Evolutionary conservation across 108 stramenopile genomes (phyloP).

Genomic region (Mayamaea pseudoterrestris): DNA sequence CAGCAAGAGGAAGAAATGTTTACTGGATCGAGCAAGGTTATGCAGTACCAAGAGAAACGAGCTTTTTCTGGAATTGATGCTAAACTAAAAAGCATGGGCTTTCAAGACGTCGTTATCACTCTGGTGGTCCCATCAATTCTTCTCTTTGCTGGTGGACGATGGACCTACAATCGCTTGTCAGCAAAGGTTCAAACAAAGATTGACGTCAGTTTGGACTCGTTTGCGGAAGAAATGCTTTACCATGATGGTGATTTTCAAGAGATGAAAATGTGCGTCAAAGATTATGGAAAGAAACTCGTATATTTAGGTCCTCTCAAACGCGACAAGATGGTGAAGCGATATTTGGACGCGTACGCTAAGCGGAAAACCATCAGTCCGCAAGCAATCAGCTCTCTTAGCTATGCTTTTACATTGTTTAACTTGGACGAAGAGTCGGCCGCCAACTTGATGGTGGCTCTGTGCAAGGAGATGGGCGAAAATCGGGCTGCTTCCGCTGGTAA

Average conservation of each 20-base stretch:
- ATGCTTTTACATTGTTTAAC: constrained; percentile 57
- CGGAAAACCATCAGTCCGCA: constrained; percentile 55
- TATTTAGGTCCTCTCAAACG: constrained; percentile 35
- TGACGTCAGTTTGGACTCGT: constrained; percentile 29
- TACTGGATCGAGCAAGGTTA: too few relatives aligned
- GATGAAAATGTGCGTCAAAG: constrained; percentile 52
- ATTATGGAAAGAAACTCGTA: constrained; percentile 56
- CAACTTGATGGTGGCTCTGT: constrained; percentile 38
- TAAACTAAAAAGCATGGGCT: constrained; percentile 20
- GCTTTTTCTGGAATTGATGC: too few relatives aligned
- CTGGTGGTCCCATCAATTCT: constrained; percentile 28
- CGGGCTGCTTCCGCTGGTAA: constrained; percentile 55
- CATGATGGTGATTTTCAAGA: constrained; percentile 72
- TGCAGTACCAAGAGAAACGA: too few relatives aligned
- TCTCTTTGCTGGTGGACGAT: constrained; percentile 18
- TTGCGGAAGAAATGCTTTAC: constrained; percentile 70
- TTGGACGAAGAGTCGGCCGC: constrained; percentile 63
- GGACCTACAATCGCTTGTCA: constrained; percentile 22
- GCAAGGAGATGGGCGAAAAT: constrained; percentile 33
- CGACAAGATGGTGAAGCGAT: constrained; percentile 43
- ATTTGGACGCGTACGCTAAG: constrained; percentile 59
- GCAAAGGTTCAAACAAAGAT: constrained; percentile 23
- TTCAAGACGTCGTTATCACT: constrained; percentile 26
- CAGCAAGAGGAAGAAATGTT: too few relatives aligned
- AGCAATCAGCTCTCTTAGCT: constrained; percentile 62